Percentiles rank a stretch among this genome's conserved stretches.
These are phyloP conservation scores for Fusarium decemcellulare DNA, from an alignment of 2,329 filamentous ascomycete genomes.

Conservation along the genomic window DNA sequence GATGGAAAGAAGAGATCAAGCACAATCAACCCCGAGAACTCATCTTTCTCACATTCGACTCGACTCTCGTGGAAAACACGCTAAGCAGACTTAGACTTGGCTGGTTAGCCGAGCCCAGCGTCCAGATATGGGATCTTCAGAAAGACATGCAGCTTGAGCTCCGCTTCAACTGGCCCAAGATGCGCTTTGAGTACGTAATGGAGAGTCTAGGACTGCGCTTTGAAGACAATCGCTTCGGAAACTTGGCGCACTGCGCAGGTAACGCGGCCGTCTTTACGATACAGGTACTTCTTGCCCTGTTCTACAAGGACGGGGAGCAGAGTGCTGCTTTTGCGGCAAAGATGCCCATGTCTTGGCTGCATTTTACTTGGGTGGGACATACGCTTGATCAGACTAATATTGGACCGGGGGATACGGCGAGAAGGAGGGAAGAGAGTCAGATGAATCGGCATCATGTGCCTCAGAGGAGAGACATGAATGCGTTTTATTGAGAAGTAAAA, in stretches of 20 bases:
- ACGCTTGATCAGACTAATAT: constrained; percentile 36
- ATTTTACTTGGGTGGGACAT: constrained; percentile 38
- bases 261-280: constrained; percentile 32
- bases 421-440: constrained; percentile 14
- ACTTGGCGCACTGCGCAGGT: constrained; percentile 23
- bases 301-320: constrained; percentile 25
- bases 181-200: constrained; percentile 27
- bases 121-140: constrained; percentile 26
- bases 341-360: constrained; percentile 26
- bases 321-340: constrained; percentile 12
- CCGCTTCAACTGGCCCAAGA: constrained; percentile 11
- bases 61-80: neutral
- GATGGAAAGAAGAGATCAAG: constrained; percentile 11
- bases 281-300: constrained; percentile 23
- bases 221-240: constrained; percentile 33
- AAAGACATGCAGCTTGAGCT: constrained; percentile 14
- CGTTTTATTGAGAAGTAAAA: constrained; percentile 9
- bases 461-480: constrained; percentile 20
- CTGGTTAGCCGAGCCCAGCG: constrained; percentile 7
- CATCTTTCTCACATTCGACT: constrained; percentile 27
- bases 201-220: constrained; percentile 34
- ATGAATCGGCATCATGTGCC: constrained; percentile 28
- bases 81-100: constrained; percentile 13
- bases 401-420: constrained; percentile 14
- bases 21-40: constrained; percentile 11